Evolutionary conservation across 495 filamentous ascomycete species (phyloP), one percentile per base, ranked within the genome.

Genomic region (Hyphodiscus hymeniophilus): DNA sequence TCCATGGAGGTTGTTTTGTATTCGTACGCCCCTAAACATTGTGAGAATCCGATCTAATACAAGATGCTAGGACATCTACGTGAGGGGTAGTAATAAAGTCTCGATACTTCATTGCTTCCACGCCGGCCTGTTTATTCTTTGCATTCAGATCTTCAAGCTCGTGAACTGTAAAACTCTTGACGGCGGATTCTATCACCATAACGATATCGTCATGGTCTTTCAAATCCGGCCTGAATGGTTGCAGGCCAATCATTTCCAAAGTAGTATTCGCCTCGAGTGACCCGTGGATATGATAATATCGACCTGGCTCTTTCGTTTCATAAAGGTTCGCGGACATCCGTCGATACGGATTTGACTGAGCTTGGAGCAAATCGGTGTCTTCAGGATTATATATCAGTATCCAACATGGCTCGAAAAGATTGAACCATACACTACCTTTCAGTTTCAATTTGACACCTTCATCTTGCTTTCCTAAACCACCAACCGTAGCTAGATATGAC

Each of bases 241-340:
- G 76, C 22, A 89, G 67, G 1, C 81, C 82, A 44, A 88, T 77
- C 82, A 87, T 88, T 40, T 76, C 67, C 44, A 88, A 65, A 2
- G 82, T 82, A 6, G 71, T 76, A 10, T 70, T 75, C 15, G 85
- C 84, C 48, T 87, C 81, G 10, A 89, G 61, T 1, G 84, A 88
- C 23, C 85, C 84, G 61, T 89, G 85, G 46, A 88, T 84, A 58
- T 90, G 85, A 59, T 82, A 89, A 59, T 73, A 90, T 55, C 82
- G 71, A 36, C 71, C 75, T 21, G 64, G 68, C 40, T 71, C 74
- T 59, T 77, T 81, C 4, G 84, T 88, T 49, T 74, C 71, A 66
- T 88, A 90, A 11, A 88, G 65, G 60, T 86, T 87, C 12, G 84
- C 84, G 21, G 84, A 85, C 54, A 88, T 72, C 31, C 84, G 77